A percentile compares a stretch with the other conserved stretches of the same genome.
Evolutionary conservation across 371 early-diverging fungal species (phyloP).

Genomic region (Dichotomocladium elegans): DNA sequence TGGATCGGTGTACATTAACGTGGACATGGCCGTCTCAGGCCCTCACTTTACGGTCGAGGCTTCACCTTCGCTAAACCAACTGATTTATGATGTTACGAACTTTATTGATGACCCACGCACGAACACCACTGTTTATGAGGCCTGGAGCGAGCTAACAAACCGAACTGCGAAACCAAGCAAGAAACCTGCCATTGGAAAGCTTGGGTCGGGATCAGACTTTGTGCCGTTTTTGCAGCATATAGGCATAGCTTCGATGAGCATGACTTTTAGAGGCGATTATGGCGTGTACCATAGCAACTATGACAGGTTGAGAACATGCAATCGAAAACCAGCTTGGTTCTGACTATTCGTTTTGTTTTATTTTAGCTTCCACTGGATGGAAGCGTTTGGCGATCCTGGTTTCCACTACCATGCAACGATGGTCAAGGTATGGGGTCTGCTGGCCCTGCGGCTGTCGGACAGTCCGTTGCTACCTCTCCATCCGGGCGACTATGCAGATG

Average conservation of each 20-base stretch:
- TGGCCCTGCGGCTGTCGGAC: constrained; percentile 29
- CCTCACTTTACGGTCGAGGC: constrained; percentile 41
- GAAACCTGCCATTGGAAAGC: constrained; percentile 44
- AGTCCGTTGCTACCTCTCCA: constrained; percentile 24
- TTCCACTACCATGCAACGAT: constrained; percentile 41
- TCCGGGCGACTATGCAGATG: constrained; percentile 27
- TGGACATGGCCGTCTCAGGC: constrained; percentile 51
- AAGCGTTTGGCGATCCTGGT: constrained; percentile 46
- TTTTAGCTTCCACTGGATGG: constrained; percentile 39
- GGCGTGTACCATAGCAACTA: constrained; percentile 58
- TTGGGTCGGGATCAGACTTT: constrained; percentile 39
- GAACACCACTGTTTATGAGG: constrained; percentile 43
- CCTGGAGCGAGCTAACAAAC: constrained; percentile 27
- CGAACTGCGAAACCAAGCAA: constrained; percentile 19
- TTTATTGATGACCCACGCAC: constrained; percentile 45
- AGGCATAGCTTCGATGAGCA: constrained; percentile 41
- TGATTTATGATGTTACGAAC: constrained; percentile 49
- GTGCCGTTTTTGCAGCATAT: constrained; percentile 46
- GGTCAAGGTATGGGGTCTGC: constrained; percentile 33
- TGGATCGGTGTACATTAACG: constrained; percentile 56
- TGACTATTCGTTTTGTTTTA: not conserved
- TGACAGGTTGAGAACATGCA: constrained; percentile 44
- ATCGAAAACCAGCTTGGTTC: constrained; percentile 10
- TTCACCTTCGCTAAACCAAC: constrained; percentile 42
- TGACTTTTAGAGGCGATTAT: constrained; percentile 33